These are phyloP conservation scores for Letharia columbiana DNA, from an alignment of 495 filamentous ascomycete genomes.

Conservation along the genomic window DNA sequence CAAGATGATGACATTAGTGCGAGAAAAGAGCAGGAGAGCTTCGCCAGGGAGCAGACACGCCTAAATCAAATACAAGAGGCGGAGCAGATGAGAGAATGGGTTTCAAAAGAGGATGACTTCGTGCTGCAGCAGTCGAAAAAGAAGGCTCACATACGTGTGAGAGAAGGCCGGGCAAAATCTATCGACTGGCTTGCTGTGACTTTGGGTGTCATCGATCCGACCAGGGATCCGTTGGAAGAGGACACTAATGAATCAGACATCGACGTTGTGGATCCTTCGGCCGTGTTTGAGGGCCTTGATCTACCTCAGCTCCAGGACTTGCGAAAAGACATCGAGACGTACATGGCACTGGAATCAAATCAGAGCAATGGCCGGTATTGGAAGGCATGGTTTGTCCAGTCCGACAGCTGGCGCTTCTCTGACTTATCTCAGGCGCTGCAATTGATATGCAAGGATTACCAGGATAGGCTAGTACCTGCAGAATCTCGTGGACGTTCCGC, in stretches of 20 bases:
- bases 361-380: slow-evolving; percentile 76
- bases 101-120: slow-evolving; percentile 91
- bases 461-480: slow-evolving; percentile 53
- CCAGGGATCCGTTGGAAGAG: slow-evolving; percentile 69
- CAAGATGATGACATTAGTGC: slow-evolving; percentile 5
- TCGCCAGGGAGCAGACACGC: slow-evolving; percentile 41
- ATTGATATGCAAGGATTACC: slow-evolving; percentile 71
- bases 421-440: slow-evolving; percentile 56
- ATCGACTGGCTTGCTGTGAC: slow-evolving; percentile 95
- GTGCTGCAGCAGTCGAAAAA: slow-evolving; percentile 96
- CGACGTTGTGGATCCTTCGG: slow-evolving; percentile 72
- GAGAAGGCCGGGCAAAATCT: slow-evolving; percentile 81
- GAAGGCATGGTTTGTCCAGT: slow-evolving; percentile 43
- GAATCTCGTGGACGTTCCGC: slow-evolving; percentile 61
- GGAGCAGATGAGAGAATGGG: slow-evolving; percentile 73
- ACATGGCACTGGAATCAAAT: slow-evolving; percentile 71
- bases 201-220: slow-evolving; percentile 77
- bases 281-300: slow-evolving; percentile 67
- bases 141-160: slow-evolving; percentile 94
- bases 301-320: slow-evolving; percentile 65
- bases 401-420: slow-evolving; percentile 20
- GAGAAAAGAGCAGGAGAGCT: slow-evolving; percentile 22
- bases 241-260: slow-evolving; percentile 70
- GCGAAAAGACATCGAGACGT: slow-evolving; percentile 80
- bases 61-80: slow-evolving; percentile 59